Conservation (phyloP, 2,329 filamentous ascomycete genomes). For the Ophiostoma sp. region DNA sequence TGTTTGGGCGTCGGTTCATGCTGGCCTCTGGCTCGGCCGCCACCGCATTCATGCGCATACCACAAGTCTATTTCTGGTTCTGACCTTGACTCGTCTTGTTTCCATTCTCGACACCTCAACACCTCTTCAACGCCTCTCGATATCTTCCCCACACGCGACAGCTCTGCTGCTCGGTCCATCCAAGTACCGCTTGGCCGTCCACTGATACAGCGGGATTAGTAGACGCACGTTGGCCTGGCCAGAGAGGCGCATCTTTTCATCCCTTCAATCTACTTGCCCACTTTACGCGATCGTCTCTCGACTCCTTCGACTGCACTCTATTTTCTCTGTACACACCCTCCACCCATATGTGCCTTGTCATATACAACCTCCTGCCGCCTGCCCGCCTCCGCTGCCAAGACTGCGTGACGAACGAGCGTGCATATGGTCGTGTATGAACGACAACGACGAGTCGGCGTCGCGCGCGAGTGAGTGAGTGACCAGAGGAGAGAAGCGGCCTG, state of each 20-base stretch:
- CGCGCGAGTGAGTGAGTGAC: not conserved
- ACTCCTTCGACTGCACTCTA: not conserved
- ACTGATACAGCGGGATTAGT: not conserved
- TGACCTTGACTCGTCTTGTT: constrained; percentile 32
- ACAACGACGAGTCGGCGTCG: constrained; percentile 25
- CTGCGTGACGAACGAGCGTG: constrained; percentile 30
- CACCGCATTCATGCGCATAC: constrained; percentile 43
- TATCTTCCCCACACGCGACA: constrained; percentile 33
- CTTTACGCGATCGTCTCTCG: not conserved
- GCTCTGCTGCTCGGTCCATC: constrained; percentile 40
- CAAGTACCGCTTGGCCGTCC: constrained; percentile 39
- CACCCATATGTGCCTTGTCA: constrained; percentile 22
- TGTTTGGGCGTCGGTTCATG: constrained; percentile 42
- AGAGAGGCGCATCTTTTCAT: not conserved
- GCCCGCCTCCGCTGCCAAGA: constrained; percentile 37
- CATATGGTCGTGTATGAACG: constrained; percentile 38
- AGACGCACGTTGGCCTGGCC: not conserved
- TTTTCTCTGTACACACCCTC: not conserved
- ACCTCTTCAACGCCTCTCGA: not conserved
- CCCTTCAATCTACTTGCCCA: not conserved
- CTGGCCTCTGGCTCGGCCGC: constrained; percentile 33
- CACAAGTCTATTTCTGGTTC: constrained; percentile 23
- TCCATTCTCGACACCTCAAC: constrained; percentile 27
- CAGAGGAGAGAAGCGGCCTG: not conserved
- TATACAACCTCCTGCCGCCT: constrained; percentile 15